Base-by-base conservation (phyloP, 306 rosid genomes). In the Prinsepia uniflora region DNA sequence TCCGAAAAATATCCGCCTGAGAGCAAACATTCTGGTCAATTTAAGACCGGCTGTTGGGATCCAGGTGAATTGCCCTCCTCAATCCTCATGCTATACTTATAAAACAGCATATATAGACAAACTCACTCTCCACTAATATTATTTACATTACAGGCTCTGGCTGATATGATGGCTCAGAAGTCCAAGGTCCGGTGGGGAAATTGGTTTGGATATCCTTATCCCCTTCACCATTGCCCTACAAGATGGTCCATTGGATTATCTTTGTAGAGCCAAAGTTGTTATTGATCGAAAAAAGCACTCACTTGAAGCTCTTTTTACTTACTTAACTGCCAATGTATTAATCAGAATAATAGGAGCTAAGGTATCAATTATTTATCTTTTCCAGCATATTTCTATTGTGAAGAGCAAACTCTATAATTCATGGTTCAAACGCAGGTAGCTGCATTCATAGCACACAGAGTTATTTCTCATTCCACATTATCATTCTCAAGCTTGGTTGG, bases 101-200 rank as follows among this genome's bases (percentile, higher is more conserved):
- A 48, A 58, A 40, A 71, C 13, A 13, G 59, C 18, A 0, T 58
- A 58, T 8, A 4, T 10, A 56, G 36, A 30, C 36, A 30, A 30
- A 30, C 36, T 30, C 36, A 30, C 36, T 30, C 36, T 30, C 43
- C 43, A 13, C 24, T 18, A 8, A 48, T 55, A 54, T 69, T 56
- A n/a, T 39, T 22, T 63, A 48, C 46, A 19, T 55, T 57, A 63
- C 80, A 88, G 96, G 86, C 72, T 41, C 9, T 90, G 36, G 87
- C 92, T 18, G 87, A 88, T 76, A 80, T 83, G 92, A 83, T 88
- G 89, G 84, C 78, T 4, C 80, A 86, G 78, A 82, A 81, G 24
- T 83, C 92, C 20, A 86, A 83, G 79, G 70, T 66, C 14, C 81
- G 59, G 74, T 90, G 92, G 92, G 96, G 90, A 24, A 90, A 90